Conservation (phyloP, 2,329 filamentous ascomycete species). For the Harringtonia aguacate region DNA sequence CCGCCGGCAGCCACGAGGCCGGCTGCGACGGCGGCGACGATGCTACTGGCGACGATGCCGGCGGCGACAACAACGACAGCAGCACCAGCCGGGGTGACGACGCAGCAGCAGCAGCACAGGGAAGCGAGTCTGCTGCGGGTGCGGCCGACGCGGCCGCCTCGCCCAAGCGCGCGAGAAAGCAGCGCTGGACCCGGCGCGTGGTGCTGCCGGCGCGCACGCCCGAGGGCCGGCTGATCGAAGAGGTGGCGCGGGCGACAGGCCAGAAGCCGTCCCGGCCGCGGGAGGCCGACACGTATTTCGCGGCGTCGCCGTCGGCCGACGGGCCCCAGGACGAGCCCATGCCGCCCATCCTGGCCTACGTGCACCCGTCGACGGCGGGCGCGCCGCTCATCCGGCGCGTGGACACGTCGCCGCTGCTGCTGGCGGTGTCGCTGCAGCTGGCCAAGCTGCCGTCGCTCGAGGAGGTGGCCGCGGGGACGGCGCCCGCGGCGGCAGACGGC, state of each 20-base stretch:
- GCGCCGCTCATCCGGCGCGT: slow-evolving; percentile 72
- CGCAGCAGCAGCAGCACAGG: too few relatives aligned
- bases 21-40: background rate
- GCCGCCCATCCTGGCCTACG: slow-evolving; percentile 70
- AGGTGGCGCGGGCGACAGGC: too few relatives aligned
- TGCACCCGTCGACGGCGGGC: slow-evolving; percentile 51
- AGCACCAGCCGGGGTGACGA: background rate
- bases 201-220: slow-evolving; percentile 1
- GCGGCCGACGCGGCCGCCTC: too few relatives aligned
- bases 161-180: too few relatives aligned
- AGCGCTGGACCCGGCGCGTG: slow-evolving; percentile 6
- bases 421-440: slow-evolving; percentile 72
- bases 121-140: too few relatives aligned
- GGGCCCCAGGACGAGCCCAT: slow-evolving; percentile 23
- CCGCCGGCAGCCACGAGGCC: background rate
- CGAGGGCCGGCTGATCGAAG: too few relatives aligned
- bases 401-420: slow-evolving; percentile 73
- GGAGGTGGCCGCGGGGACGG: slow-evolving; percentile 42
- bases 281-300: slow-evolving; percentile 5
- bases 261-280: too few relatives aligned
- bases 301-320: slow-evolving; percentile 9
- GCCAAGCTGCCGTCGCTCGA: slow-evolving; percentile 71
- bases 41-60: background rate
- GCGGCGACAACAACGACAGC: background rate
- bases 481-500: slow-evolving; percentile 75